Base-by-base conservation (phyloP, 768 basidiomycete genomes). In the Mycena floridula region DNA sequence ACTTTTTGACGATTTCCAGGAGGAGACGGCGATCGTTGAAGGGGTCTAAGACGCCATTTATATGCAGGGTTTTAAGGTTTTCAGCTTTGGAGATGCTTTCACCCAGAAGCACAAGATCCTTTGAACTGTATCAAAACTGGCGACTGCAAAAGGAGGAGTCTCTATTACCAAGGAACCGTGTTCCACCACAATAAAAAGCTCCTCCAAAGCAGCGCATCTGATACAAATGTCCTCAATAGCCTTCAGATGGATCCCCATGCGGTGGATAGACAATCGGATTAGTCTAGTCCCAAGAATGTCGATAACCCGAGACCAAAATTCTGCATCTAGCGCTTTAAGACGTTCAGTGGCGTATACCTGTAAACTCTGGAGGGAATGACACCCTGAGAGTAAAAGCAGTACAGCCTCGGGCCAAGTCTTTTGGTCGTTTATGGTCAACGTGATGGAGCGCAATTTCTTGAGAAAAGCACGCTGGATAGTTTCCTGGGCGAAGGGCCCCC, bases 121-220 rank as follows among this genome's bases (percentile, higher is more conserved):
- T 49, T 24, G 23, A 24, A 39, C 11, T 15, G 13, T 40, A 3
- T 21, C 16, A 23, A 15, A 13, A 2, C 9, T 18, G 2, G 9
- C 20, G 5, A 26, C 18, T 38, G 6, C 6, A 37, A 7, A n/a
- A 11, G 15, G 44, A 52, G 65, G 39, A n/a, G n/a, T n/a, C n/a
- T n/a, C n/a, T n/a, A n/a, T n/a, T 53, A 83, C 83, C 51, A 82
- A 45, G 18, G 66, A 62, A 8, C 52, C 55, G 7, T 69, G 70
- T 32, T 76, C 68, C 11, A 77, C 59, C 0, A 78, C 76, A 12
- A 89, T 59, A 53, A 85, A 89, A 5, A 90, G 58, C 49, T 86
- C 72, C 50, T 82, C 72, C 7, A 90, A 67, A 6, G 55, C 59
- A 0, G 60, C 45, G 46, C 85, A 87, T 15, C 67, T 59, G 8